Base-by-base conservation (phyloP, 2,329 filamentous ascomycete species). In the Phaeosphaeriaceae sp. region DNA sequence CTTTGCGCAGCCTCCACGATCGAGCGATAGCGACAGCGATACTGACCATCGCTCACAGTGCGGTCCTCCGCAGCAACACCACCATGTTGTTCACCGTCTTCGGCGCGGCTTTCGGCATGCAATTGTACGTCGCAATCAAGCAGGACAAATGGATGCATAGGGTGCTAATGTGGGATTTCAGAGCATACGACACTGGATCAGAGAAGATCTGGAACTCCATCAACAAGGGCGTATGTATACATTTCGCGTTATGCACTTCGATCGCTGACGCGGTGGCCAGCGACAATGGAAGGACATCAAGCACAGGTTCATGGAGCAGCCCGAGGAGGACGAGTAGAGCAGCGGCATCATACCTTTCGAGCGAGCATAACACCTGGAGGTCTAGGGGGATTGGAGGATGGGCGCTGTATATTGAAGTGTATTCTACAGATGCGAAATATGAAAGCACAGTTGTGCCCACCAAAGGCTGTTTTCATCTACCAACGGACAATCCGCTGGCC, bases 261-360 rank as follows among this genome's bases (percentile, higher is more conserved):
- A 17, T 15, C 24, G 68, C 73, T 75, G 68, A 75, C 55, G 17
- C 25, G 24, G 13, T 19, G 24, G 58, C 71, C 76, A 98, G 94
- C 92, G 94, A 76, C 94, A 97, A 96, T 98, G 95, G 95, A 97
- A 97, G 87, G 95, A 99, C 80, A 97, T 99, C 84, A 94, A 96
- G 83, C 83, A 89, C 80, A 89, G 86, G 81, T 99, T 97, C 81
- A 80, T 96, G 74, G 76, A 91, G 81, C 84, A 85, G 59, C 86
- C 84, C 56, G 89, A 91, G 65, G 88, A 88, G 66, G 88, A 89
- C 59, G 81, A 76, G 66, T 75, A 76, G 64, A 44, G 54, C 46
- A n/a, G 55, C 52, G 50, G 20, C 31, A 33, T 11, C 48, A 33
- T 15, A 40, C 10, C 31, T 17, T 7, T n/a, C 45, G 17, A 36